These are phyloP conservation scores for Pythium insidiosum DNA, from an alignment of 352 stramenopile genomes.

Conservation along the genomic window DNA sequence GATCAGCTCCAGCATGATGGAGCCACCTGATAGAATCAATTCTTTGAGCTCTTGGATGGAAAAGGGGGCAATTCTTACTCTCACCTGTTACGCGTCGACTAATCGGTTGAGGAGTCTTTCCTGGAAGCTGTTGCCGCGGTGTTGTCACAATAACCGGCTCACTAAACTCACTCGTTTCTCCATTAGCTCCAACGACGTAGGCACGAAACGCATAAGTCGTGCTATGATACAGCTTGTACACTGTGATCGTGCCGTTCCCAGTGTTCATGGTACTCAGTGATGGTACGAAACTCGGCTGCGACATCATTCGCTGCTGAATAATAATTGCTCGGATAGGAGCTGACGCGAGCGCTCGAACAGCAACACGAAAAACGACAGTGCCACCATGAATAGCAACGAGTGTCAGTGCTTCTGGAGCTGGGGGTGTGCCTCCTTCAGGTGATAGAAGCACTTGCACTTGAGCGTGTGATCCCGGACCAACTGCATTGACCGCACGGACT, in stretches of 20 bases:
- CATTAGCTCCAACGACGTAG: constrained; percentile 22
- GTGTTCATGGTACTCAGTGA: constrained; percentile 12
- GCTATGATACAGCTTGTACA: constrained; percentile 42
- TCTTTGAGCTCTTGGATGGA: too few species aligned
- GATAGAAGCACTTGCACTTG: too few species aligned
- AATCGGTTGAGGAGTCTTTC: constrained; percentile 9
- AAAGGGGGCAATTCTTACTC: constrained; percentile 14
- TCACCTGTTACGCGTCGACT: constrained; percentile 13
- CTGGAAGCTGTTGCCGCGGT: constrained; percentile 13
- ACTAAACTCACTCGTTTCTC: constrained; percentile 17
- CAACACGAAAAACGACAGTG: constrained; percentile 1
- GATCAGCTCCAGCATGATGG: too few species aligned
- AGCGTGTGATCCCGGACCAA: too few species aligned
- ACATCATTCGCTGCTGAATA: constrained; percentile 25
- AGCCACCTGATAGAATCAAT: too few species aligned
- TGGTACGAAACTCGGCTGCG: constrained; percentile 9
- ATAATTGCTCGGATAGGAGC: neutral
- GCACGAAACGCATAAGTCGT: constrained; percentile 41
- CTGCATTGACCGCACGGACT: constrained; percentile 27
- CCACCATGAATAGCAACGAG: constrained; percentile 12
- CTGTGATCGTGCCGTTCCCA: constrained; percentile 3
- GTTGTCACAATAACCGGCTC: constrained; percentile 22
- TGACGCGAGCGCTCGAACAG: neutral
- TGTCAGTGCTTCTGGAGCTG: too few species aligned
- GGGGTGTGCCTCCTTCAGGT: too few species aligned